Base-by-base conservation (phyloP, 78 protist species). In the Bodo saltans region DNA sequence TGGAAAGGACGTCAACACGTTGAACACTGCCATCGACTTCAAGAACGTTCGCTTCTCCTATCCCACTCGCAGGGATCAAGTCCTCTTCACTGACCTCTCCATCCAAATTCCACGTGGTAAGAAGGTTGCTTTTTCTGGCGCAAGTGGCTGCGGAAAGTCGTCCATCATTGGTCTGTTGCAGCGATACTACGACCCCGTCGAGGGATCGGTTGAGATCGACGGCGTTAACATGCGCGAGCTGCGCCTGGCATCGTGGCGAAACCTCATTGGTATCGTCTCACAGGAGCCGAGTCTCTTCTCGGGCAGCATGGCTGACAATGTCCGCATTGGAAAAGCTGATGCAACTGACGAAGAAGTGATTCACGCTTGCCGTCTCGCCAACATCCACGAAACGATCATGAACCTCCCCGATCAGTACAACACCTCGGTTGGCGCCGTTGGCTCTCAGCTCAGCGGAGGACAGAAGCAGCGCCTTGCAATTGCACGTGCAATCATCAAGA, bases 401-500 rank as follows among this genome's bases (percentile, higher is more conserved):
- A 76, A 72, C 32, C 23, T 89, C 17, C 40, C 79, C 26, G 74
- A 11, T n/a, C 87, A 84, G 0, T 87, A 89, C 53, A 41, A 25
- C 33, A 78, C 87, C 25, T 87, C 74, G 42, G 86, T 86, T 35
- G 93, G 93, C 17, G 94, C 87, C 79, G 79, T 93, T 17, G 93
- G 92, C 8, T 39, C 91, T 74, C 91, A 75, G 68, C 85, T 93
- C 3, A 42, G 82, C 17, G 97, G 97, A 0, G 84, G 89, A 1
- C 85, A 79, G 79, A 3, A 33, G 82, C 88, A 76, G 84, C 83
- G 93, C 11, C 70, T 92, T 70, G 33, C 86, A 2, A 71, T 94
- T 12, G 99, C 99, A 0, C 89, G 99, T 28, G 95, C 98, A 1
- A 92, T 95, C 33, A 83, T 96, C 34, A 40, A 86, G 60, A 86